These are phyloP conservation scores for Monilinia laxa DNA, from an alignment of 2,329 filamentous ascomycete species.

Conservation along the genomic window DNA sequence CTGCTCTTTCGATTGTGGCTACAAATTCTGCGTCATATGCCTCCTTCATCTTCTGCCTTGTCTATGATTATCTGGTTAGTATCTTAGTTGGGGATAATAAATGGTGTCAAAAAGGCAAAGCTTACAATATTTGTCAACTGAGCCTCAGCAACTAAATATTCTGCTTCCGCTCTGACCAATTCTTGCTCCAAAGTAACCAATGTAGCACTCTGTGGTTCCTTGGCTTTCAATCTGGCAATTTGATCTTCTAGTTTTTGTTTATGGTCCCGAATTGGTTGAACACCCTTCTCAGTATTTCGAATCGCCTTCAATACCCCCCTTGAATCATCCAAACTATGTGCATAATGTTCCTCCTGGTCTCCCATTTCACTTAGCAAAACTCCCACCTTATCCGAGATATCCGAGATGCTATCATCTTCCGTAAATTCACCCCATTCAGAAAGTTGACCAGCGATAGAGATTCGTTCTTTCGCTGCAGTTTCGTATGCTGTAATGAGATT, in stretches of 20 bases:
- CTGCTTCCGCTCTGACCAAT: conserved; percentile 90
- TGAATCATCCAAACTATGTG: conserved; percentile 83
- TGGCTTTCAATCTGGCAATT: conserved; percentile 86
- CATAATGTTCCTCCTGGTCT: conserved; percentile 88
- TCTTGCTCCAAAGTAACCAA: conserved; percentile 90
- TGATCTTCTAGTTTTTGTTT: conserved; percentile 89
- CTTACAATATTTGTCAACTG: conserved; percentile 91
- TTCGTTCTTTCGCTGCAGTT: conserved; percentile 77
- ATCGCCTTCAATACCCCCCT: conserved; percentile 83
- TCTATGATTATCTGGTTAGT: conserved; percentile 50
- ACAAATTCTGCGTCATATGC: conserved; percentile 86
- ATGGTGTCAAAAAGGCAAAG: conserved; percentile 32
- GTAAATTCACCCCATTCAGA: conserved; percentile 97
- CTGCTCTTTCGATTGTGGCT: conserved; percentile 89
- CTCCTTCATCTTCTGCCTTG: conserved; percentile 93
- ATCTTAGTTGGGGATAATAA: conserved; percentile 18
- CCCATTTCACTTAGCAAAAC: conserved; percentile 90
- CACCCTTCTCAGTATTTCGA: conserved; percentile 90
- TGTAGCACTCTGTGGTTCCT: conserved; percentile 81
- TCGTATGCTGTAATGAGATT: conserved; percentile 83
- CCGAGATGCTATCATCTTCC: conserved; percentile 79
- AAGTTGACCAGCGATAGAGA: conserved; percentile 82
- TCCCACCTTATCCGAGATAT: conserved; percentile 93
- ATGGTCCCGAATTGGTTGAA: conserved; percentile 86
- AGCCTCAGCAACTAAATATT: conserved; percentile 93